Evolutionary conservation across 2,329 filamentous ascomycete genomes (phyloP).

Genomic region (Colletotrichum sp.): DNA sequence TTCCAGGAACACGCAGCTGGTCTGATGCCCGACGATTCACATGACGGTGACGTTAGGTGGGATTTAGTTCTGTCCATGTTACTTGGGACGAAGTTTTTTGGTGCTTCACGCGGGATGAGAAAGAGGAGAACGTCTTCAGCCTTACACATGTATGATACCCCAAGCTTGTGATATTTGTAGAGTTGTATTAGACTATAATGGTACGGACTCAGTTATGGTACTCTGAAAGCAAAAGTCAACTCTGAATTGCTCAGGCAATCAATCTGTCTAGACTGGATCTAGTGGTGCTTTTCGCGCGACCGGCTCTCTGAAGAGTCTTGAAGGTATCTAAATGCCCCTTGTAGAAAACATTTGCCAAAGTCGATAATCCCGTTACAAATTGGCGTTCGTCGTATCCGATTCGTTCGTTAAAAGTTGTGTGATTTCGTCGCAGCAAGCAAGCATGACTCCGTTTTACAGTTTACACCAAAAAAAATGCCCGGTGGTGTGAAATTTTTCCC

Average conservation of each 20-base stretch:
- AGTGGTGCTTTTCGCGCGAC: constrained; percentile 1
- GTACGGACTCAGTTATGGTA: not conserved
- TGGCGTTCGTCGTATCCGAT: not conserved
- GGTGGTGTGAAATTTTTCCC: not conserved
- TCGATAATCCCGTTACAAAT: not conserved
- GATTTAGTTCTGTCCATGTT: not conserved
- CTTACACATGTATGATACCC: not conserved
- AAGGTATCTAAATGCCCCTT: constrained; percentile 11
- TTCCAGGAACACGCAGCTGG: not conserved
- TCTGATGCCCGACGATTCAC: not conserved
- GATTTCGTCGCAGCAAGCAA: not conserved
- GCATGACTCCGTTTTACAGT: constrained; percentile 10
- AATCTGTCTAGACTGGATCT: constrained; percentile 16
- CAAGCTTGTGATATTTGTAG: not conserved
- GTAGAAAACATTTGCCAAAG: constrained; percentile 10
- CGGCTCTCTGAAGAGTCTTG: constrained; percentile 22
- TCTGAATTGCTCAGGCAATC: not conserved
- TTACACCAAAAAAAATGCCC: not conserved
- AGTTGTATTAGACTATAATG: not conserved
- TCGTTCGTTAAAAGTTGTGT: not conserved
- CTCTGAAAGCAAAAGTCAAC: not conserved
- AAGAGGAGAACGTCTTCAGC: not conserved
- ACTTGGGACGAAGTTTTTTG: not conserved
- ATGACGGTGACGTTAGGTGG: not conserved
- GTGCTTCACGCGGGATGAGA: not conserved